These are phyloP conservation scores for Bromus sterilis DNA, from an alignment of 176 grass and related monocot genomes.

Conservation along the genomic window DNA sequence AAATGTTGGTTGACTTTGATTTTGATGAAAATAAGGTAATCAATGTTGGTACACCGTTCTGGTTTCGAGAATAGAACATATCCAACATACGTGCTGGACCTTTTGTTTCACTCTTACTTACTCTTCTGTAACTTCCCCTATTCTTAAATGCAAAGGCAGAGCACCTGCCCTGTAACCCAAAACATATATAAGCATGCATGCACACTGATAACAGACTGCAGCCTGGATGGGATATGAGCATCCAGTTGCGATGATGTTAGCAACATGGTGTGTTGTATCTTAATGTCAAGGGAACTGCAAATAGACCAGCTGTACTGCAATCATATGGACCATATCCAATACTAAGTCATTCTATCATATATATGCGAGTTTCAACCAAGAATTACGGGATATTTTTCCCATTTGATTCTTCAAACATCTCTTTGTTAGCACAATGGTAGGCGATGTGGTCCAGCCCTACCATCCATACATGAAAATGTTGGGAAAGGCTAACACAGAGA, in stretches of 20 bases:
- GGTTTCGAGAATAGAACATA: not conserved
- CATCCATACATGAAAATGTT: not conserved
- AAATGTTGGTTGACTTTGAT: slow-evolving; percentile 63
- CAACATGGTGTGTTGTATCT: not conserved
- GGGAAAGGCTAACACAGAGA: not conserved
- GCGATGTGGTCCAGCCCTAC: not conserved
- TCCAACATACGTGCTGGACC: not conserved
- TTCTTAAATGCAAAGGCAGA: not conserved
- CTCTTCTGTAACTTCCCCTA: not conserved
- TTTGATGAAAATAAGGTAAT: slow-evolving; percentile 99
- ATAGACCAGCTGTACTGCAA: not conserved
- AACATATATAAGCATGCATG: not conserved
- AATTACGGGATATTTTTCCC: not conserved
- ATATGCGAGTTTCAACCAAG: not conserved
- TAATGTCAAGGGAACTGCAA: not conserved
- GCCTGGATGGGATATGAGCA: not conserved
- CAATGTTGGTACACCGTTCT: not conserved
- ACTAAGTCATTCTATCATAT: not conserved
- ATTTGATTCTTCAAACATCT: not conserved
- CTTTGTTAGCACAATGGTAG: not conserved
- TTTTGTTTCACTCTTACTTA: not conserved
- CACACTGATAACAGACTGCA: not conserved
- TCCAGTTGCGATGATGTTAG: not conserved
- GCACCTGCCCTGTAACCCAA: not conserved
- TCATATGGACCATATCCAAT: not conserved